Percentiles rank a stretch among this genome's conserved stretches.
phyloP scores from a whole-genome alignment of 1,139 yeast genomes.

The Yamadazyma triangularis region DNA sequence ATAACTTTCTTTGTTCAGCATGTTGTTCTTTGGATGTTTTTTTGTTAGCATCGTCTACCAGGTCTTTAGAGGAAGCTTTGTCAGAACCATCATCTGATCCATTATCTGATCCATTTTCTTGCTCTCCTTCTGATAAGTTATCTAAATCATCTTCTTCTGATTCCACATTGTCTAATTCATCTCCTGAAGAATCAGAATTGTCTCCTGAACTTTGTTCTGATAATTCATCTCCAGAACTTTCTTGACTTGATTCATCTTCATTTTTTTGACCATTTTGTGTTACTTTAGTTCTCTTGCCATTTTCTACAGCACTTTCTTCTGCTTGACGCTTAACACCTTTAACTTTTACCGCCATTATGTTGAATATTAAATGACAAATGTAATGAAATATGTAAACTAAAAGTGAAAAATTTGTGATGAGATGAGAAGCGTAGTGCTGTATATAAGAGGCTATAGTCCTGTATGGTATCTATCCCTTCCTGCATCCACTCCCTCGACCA shows the following conservation, averaged over 20 bases:
- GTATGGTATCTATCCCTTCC: no score
- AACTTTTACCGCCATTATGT: conserved; percentile 23
- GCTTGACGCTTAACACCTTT: conserved; percentile 24
- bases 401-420: no score
- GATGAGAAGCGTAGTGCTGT: no score
- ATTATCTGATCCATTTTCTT: no score
- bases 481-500: no score
- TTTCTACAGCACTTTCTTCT: conserved; percentile 4
- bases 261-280: conserved; percentile 12
- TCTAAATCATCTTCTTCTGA: conserved; percentile 19
- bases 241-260: no score
- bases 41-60: conserved; percentile 45
- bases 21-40: conserved; percentile 66
- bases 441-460: no score
- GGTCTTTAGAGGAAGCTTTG: conserved; percentile 12
- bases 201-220: no score
- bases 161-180: conserved; percentile 5
- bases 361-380: no score
- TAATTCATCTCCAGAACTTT: conserved; percentile 5
- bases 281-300: conserved; percentile 23
- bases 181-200: conserved; percentile 6
- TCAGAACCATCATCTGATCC: conserved; percentile 16
- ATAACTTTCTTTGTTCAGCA: conserved; percentile 74
- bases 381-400: no score
- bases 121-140: conserved; percentile 15